A percentile compares a stretch with the other conserved stretches of the same genome.
These are phyloP conservation scores for Cyanodermella asteris DNA, from an alignment of 2,329 filamentous ascomycete genomes.

Conservation along the genomic window DNA sequence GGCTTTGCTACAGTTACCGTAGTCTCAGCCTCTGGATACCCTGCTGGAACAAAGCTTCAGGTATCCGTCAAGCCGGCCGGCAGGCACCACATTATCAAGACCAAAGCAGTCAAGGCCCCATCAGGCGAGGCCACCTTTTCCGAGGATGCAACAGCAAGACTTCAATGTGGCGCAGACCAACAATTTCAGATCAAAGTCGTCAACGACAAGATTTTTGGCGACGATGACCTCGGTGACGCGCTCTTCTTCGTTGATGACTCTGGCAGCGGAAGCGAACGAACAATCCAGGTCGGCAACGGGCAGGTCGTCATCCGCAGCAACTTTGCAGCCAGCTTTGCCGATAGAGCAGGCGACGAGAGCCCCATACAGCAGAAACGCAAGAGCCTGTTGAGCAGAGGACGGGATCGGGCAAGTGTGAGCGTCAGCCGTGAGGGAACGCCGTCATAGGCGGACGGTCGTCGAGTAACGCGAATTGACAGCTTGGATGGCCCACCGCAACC, in stretches of 20 bases:
- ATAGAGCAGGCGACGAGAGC: no score
- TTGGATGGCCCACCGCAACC: no score
- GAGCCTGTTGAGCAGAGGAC: no score
- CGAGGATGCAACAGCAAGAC: constrained; percentile 47
- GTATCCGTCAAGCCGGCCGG: constrained; percentile 48
- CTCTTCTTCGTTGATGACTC: constrained; percentile 83
- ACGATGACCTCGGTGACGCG: constrained; percentile 64
- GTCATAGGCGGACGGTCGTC: no score
- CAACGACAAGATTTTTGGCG: constrained; percentile 66
- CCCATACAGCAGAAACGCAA: no score
- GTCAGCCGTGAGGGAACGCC: no score
- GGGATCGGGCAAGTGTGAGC: no score
- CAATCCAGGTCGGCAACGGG: constrained; percentile 51
- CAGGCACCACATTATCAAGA: constrained; percentile 68
- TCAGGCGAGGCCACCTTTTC: constrained; percentile 41
- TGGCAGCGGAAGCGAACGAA: constrained; percentile 45
- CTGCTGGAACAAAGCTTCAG: constrained; percentile 55
- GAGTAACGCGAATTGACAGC: no score
- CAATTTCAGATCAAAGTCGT: constrained; percentile 75
- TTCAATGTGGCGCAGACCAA: constrained; percentile 56
- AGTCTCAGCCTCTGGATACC: constrained; percentile 57
- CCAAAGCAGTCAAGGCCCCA: constrained; percentile 63
- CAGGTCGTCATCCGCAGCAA: constrained; percentile 50
- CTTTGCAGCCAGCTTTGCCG: no score
- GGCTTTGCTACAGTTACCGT: constrained; percentile 67